Evolutionary conservation across 768 basidiomycete genomes (phyloP), one percentile per base, ranked within the genome.

Genomic region (Mycena haematopus): DNA sequence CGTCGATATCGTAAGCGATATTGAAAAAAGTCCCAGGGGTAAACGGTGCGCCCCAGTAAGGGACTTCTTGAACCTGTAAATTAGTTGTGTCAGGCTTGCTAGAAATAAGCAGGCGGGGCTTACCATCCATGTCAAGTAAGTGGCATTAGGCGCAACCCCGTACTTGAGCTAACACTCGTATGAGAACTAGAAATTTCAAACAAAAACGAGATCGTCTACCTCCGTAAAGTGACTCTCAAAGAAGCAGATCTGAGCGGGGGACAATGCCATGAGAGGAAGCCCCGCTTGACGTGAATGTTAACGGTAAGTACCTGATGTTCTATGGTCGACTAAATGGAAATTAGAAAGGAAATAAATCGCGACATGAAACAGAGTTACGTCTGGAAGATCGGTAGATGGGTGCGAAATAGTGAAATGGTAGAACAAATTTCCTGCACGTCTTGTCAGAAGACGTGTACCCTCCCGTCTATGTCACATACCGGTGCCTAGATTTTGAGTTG

Each of bases 151-250:
- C 4, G 74, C 76, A 19, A 86, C 80, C 53, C 86, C 86, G 65
- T 84, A 85, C 71, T 87, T 87, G 55, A 87, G 74, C 80, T 85
- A 7, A 11, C 62, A 24, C 1, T 13, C 36, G 17, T 49, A 58
- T 55, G 1, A 56, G 42, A 52, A 42, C 3, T 38, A 7, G 6
- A 31, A 9, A 3, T 27, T 27, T 27, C 38, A 31, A 46, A 14
- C 25, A 21, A 33, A 50, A n/a, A 15, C 27, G 19, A 42, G 0
- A 38, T 13, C 13, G 49, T 31, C 6, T 58, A 82, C 82, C 77
- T 86, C 85, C 6, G 84, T 86, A 73, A 86, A 88, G 71, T 86
- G 86, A 47, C 81, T 84, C 72, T 86, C 85, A 68, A 86, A 86
- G 78, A 87, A 88, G 62, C 80, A 72, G 52, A 87, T 63, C 69